These are phyloP conservation scores for Aspergillus floridensis DNA, from an alignment of 2,329 filamentous ascomycete species.

Conservation along the genomic window DNA sequence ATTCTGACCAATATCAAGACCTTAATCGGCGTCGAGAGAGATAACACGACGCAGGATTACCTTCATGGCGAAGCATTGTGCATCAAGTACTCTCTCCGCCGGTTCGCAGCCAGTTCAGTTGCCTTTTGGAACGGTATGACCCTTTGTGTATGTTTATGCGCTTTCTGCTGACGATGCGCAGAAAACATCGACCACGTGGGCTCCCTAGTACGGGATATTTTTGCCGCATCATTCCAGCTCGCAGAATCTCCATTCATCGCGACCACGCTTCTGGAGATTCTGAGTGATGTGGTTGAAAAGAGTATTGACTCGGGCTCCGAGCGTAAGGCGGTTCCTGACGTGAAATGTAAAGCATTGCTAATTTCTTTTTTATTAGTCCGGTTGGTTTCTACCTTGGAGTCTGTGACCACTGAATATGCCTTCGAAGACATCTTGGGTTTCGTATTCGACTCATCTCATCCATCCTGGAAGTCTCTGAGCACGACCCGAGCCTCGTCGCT, in stretches of 20 bases:
- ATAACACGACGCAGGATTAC: slow-evolving; percentile 32
- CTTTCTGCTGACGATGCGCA: slow-evolving; percentile 17
- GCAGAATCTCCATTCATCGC: slow-evolving; percentile 36
- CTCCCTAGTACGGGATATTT: slow-evolving; percentile 24
- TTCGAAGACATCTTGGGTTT: slow-evolving; percentile 28
- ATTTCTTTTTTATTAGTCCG: slow-evolving; percentile 18
- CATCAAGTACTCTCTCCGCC: slow-evolving; percentile 38
- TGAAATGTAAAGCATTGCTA: not conserved
- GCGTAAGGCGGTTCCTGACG: slow-evolving; percentile 22
- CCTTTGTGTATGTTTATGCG: not conserved
- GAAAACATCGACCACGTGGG: slow-evolving; percentile 30
- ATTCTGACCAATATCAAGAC: slow-evolving; percentile 31
- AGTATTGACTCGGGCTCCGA: slow-evolving; percentile 29
- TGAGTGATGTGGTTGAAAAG: slow-evolving; percentile 37
- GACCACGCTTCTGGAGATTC: slow-evolving; percentile 36
- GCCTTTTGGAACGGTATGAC: slow-evolving; percentile 36
- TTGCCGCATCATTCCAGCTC: slow-evolving; percentile 27
- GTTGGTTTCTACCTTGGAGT: slow-evolving; percentile 19
- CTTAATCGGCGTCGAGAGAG: slow-evolving; percentile 22
- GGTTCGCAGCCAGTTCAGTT: slow-evolving; percentile 32
- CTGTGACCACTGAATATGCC: slow-evolving; percentile 24
- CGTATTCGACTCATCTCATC: slow-evolving; percentile 26
- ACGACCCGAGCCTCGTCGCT: slow-evolving; percentile 35
- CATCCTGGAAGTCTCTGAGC: slow-evolving; percentile 28
- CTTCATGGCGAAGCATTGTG: slow-evolving; percentile 43